These are phyloP conservation scores for Phytophthora hybrid DNA, from an alignment of 352 stramenopile species.

Conservation along the genomic window DNA sequence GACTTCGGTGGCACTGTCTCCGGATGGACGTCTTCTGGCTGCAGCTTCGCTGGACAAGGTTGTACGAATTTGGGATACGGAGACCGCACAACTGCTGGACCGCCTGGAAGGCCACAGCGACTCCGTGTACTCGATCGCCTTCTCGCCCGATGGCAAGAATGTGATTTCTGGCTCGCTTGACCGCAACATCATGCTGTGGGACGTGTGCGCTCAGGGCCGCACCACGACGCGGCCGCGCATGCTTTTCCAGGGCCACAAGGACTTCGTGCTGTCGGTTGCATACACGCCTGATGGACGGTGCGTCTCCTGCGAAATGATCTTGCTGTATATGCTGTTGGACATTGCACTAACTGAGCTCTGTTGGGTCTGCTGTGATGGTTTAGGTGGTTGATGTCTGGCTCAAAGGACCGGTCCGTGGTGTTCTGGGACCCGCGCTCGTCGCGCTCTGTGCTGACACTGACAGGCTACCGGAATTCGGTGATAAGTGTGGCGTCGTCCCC, in stretches of 20 bases:
- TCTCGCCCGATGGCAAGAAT: slow-evolving; percentile 89
- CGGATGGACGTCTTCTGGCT: slow-evolving; percentile 78
- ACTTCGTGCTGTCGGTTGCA: slow-evolving; percentile 87
- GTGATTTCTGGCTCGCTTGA: slow-evolving; percentile 88
- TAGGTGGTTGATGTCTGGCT: slow-evolving; percentile 89
- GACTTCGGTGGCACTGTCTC: slow-evolving; percentile 83
- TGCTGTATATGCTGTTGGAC: neutral
- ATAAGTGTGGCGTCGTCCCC: slow-evolving; percentile 90
- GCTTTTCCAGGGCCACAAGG: slow-evolving; percentile 90
- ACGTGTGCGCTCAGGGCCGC: slow-evolving; percentile 79
- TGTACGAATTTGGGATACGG: slow-evolving; percentile 88
- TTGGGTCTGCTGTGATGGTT: slow-evolving; percentile 23
- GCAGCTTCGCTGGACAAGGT: slow-evolving; percentile 88
- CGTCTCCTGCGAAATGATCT: slow-evolving; percentile 16
- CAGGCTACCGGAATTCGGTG: slow-evolving; percentile 88
- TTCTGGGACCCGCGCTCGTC: slow-evolving; percentile 89
- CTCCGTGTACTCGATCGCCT: slow-evolving; percentile 90
- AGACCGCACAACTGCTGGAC: slow-evolving; percentile 82
- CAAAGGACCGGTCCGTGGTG: slow-evolving; percentile 87
- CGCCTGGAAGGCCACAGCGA: slow-evolving; percentile 87
- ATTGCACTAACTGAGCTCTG: slow-evolving; percentile 6
- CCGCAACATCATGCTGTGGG: slow-evolving; percentile 90
- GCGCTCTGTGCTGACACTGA: slow-evolving; percentile 83
- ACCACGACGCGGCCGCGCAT: slow-evolving; percentile 86
- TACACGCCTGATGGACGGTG: slow-evolving; percentile 91